Evolutionary conservation across 1,284 basidiomycete genomes (phyloP).

Genomic region (Boletus sp.): DNA sequence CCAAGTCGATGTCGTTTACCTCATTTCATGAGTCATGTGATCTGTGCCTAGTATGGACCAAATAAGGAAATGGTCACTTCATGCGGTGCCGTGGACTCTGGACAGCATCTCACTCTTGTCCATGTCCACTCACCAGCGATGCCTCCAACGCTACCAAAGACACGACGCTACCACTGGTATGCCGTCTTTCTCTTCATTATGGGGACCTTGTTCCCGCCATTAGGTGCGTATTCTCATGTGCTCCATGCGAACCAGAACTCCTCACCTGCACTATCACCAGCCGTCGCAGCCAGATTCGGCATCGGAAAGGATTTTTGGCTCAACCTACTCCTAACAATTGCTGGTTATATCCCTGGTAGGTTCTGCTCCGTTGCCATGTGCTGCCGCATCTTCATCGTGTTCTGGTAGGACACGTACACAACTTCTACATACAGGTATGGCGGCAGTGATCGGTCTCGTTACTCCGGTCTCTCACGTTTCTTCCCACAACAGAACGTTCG

Average conservation of each 20-base stretch:
- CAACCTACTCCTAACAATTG: constrained; percentile 86
- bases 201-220: constrained; percentile 81
- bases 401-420: constrained; percentile 72
- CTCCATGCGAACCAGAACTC: background rate
- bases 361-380: background rate
- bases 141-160: constrained; percentile 63
- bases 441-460: background rate
- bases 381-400: constrained; percentile 11
- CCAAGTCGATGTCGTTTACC: constrained; percentile 24
- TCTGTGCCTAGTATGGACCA: background rate
- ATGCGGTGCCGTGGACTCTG: background rate
- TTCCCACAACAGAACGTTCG: constrained; percentile 71
- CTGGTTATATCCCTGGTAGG: constrained; percentile 87
- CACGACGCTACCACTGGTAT: constrained; percentile 80
- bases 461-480: constrained; percentile 11
- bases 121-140: constrained; percentile 26
- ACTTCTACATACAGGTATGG: constrained; percentile 86
- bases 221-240: constrained; percentile 57
- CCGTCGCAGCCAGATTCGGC: constrained; percentile 93
- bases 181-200: constrained; percentile 78
- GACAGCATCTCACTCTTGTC: constrained; percentile 6
- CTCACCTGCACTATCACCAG: constrained; percentile 41
- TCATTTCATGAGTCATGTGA: constrained; percentile 33
- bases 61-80: constrained; percentile 1
- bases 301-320: constrained; percentile 92